These are phyloP conservation scores for Shiraia sp. DNA, from an alignment of 2,329 filamentous ascomycete genomes.

Conservation along the genomic window DNA sequence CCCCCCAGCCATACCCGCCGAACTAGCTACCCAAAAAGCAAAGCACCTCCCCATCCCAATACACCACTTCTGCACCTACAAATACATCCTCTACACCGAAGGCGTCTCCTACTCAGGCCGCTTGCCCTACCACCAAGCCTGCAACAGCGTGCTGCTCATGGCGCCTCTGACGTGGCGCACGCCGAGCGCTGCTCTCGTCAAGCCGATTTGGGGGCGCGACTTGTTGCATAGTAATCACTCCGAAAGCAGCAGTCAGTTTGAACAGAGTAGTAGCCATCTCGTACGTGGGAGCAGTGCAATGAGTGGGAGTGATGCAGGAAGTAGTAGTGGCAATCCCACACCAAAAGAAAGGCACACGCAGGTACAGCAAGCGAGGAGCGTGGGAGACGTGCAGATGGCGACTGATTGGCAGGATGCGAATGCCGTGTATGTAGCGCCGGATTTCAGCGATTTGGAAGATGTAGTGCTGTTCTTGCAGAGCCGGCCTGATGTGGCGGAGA, in stretches of 20 bases:
- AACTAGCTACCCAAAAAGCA: too few relatives aligned
- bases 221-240: constrained; percentile 3
- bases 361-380: too few relatives aligned
- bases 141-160: constrained; percentile 19
- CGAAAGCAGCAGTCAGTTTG: too few relatives aligned
- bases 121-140: constrained; percentile 23
- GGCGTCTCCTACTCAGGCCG: constrained; percentile 25
- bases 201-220: constrained; percentile 10
- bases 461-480: constrained; percentile 7
- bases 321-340: too few relatives aligned
- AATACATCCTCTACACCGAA: constrained; percentile 25
- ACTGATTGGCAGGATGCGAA: constrained; percentile 12
- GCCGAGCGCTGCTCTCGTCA: constrained; percentile 10
- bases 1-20: too few relatives aligned
- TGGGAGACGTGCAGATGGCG: neutral
- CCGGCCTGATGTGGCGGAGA: constrained; percentile 10
- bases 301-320: too few relatives aligned
- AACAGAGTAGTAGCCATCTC: too few relatives aligned
- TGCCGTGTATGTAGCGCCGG: constrained; percentile 14
- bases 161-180: constrained; percentile 18
- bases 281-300: too few relatives aligned
- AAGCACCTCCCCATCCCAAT: too few relatives aligned
- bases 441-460: constrained; percentile 16
- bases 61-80: constrained; percentile 21
- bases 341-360: too few relatives aligned